Evolutionary conservation across 192 early-diverging fungal genomes (phyloP).

Genomic region (Linnemannia hyalina): DNA sequence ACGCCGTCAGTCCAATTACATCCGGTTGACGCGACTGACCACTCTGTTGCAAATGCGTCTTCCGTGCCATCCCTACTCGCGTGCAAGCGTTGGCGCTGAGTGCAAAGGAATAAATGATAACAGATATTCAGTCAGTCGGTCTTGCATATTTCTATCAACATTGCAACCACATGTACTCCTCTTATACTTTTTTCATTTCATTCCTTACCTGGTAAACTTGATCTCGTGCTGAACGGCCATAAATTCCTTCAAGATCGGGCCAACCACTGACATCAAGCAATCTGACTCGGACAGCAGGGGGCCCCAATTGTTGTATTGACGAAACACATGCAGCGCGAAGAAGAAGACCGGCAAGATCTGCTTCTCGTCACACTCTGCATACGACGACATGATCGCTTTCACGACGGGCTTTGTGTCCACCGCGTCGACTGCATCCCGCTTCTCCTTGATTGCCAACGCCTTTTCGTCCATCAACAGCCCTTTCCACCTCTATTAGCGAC

Average conservation of each 20-base stretch:
- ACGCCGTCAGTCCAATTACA: conserved; percentile 4
- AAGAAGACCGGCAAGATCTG: conserved; percentile 15
- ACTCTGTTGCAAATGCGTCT: conserved; percentile 12
- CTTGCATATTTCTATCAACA: too few relatives aligned
- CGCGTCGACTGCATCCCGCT: neutral
- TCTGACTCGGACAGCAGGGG: conserved; percentile 11
- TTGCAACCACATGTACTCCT: too few relatives aligned
- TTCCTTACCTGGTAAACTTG: conserved; percentile 31
- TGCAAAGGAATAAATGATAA: neutral
- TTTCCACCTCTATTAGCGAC: conserved; percentile 14
- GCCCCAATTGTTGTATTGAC: conserved; percentile 22
- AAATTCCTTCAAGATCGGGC: conserved; percentile 31
- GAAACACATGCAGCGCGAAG: conserved; percentile 26
- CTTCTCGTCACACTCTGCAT: conserved; percentile 17
- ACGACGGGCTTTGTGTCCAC: conserved; percentile 19
- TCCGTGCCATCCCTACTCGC: neutral
- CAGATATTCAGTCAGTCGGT: too few relatives aligned
- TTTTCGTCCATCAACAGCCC: conserved; percentile 13
- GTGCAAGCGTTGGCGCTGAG: conserved; percentile 23
- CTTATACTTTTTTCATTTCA: neutral
- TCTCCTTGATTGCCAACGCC: neutral
- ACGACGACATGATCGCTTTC: conserved; percentile 18
- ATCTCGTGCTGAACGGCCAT: conserved; percentile 29
- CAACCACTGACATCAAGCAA: conserved; percentile 22
- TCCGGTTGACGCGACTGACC: conserved; percentile 28